These are phyloP conservation scores for Chalciporus chontae DNA, from an alignment of 768 basidiomycete species.

Conservation along the genomic window DNA sequence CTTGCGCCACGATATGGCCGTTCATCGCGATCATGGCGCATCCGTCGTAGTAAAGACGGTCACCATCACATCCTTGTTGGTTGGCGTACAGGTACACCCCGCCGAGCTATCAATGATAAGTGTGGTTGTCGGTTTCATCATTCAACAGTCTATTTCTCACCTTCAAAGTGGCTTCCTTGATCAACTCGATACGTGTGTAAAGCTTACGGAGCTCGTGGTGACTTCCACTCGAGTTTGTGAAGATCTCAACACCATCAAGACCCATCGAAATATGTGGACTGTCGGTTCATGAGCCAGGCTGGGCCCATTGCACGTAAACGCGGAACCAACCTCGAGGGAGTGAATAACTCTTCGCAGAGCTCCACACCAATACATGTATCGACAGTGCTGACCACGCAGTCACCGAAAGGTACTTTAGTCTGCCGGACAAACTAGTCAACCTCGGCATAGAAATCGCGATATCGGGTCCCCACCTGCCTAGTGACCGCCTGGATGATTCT, in stretches of 20 bases:
- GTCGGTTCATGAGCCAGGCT: background rate
- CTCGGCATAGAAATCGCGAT: background rate
- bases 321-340: constrained; percentile 74
- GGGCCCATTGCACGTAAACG: background rate
- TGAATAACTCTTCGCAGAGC: constrained; percentile 96
- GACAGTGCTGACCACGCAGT: constrained; percentile 86
- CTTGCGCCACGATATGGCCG: constrained; percentile 89
- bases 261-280: constrained; percentile 99
- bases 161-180: constrained; percentile 96
- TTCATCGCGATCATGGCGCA: constrained; percentile 96
- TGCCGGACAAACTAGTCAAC: constrained; percentile 27
- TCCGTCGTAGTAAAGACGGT: constrained; percentile 96
- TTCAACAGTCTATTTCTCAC: constrained; percentile 34
- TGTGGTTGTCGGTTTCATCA: too few species aligned
- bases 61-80: constrained; percentile 98
- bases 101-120: constrained; percentile 60
- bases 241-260: constrained; percentile 97
- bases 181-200: constrained; percentile 84
- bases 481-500: constrained; percentile 86
- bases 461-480: constrained; percentile 59
- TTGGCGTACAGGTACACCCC: constrained; percentile 98
- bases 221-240: constrained; percentile 97
- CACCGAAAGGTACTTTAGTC: constrained; percentile 92
- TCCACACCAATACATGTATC: constrained; percentile 98
- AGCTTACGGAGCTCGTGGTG: constrained; percentile 99